phyloP scores from a whole-genome alignment of 768 basidiomycete genomes.

The Leccinum aurantiacum region DNA sequence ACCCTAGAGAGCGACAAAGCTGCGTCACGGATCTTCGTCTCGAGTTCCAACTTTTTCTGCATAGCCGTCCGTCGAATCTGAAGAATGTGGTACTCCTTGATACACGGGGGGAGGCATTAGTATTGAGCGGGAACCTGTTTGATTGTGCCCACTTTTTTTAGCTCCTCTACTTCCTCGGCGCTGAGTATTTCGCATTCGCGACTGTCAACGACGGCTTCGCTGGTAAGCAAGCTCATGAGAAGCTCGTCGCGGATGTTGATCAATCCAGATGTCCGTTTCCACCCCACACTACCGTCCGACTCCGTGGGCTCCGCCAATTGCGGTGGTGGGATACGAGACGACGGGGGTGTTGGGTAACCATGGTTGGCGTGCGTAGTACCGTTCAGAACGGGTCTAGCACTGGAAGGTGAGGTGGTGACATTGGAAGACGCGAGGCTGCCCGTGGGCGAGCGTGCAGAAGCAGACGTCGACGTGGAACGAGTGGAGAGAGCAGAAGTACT shows the following conservation, averaged over 20 bases:
- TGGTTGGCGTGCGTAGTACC: conserved; percentile 9
- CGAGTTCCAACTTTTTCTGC: no score
- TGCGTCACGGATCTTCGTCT: no score
- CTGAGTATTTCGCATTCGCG: conserved; percentile 75
- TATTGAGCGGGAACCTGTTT: conserved; percentile 21
- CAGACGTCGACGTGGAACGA: conserved; percentile 24
- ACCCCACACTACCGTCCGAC: conserved; percentile 36
- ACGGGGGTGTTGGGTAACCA: conserved; percentile 42
- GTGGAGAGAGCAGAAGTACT: conserved; percentile 28
- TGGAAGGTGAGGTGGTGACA: conserved; percentile 19
- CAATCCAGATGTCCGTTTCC: conserved; percentile 44
- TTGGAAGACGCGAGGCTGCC: conserved; percentile 26
- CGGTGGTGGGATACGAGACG: conserved; percentile 34
- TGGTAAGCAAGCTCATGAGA: conserved; percentile 84
- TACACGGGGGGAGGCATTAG: background rate
- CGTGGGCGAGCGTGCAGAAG: conserved; percentile 22
- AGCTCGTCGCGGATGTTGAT: conserved; percentile 77
- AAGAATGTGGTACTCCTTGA: no score
- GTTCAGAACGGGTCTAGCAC: conserved; percentile 18
- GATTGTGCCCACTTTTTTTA: conserved; percentile 55
- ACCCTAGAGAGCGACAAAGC: no score
- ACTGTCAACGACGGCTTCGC: conserved; percentile 93
- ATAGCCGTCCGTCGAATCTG: no score
- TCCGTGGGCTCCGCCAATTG: conserved; percentile 35
- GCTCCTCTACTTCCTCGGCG: conserved; percentile 67